Evolutionary conservation across 345 rosid species (phyloP), one percentile per base, ranked within the genome.

Genomic region (Eucalyptus sp.): DNA sequence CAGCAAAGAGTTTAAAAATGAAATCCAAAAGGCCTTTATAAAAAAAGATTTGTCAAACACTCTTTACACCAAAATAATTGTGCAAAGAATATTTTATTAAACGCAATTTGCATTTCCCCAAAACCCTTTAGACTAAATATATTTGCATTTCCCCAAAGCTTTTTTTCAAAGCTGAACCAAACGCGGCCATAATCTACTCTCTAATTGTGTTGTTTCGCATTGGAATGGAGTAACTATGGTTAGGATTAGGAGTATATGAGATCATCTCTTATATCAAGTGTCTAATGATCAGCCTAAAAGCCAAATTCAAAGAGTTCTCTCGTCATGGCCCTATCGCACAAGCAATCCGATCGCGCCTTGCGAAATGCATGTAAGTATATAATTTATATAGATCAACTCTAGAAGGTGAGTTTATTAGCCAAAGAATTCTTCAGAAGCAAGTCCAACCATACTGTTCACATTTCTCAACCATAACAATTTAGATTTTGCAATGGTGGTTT

Each of bases 101-200:
- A 52, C 0, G 4, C 5, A 52, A 52, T 18, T 52, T 18, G 58
- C 0, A 51, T 51, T 51, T 51, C 56, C 0, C 22, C 56, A 17
- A 51, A 51, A 17, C 8, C 8, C 8, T 50, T 50, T 50, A 6
- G 3, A 6, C 20, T 17, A 51, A 51, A 51, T 22, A 51, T 51
- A 16, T 51, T 51, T 17, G 22, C 56, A 52, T 52, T 52, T 52
- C 2, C 0, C 58, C 58, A 52, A 52, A 0, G 5, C 5, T 0
- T 10, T 18, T 52, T 52, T 52, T 0, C 25, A 52, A 52, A 52
- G 4, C 0, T 20, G 0, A 52, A 52, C 58, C 58, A 52, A 52
- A 20, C 0, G 10, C 1, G 20, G 2, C 58, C 2, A 52, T 52
- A 52, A 52, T 52, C 25, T 52, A 20, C 25, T 8, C 25, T 52